Percentiles rank a stretch among this genome's conserved stretches.
These are phyloP conservation scores for Suhomyces emberorum DNA, from an alignment of 805 yeast genomes.

Conservation along the genomic window DNA sequence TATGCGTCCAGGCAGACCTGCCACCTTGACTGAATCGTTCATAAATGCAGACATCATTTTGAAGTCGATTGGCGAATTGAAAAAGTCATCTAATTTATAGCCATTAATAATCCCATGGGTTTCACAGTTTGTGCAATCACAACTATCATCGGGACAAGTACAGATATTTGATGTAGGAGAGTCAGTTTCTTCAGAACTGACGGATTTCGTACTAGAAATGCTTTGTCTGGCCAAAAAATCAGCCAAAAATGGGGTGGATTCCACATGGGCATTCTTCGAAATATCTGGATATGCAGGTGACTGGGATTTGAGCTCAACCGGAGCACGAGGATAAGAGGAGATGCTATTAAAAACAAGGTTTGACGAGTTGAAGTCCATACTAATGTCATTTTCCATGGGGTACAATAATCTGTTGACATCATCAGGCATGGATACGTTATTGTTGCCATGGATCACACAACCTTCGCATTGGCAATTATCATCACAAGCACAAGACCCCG, in stretches of 20 bases:
- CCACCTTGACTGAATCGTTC: background rate
- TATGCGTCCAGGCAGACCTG: background rate
- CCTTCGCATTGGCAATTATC: conserved; percentile 36
- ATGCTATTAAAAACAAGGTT: conserved; percentile 1
- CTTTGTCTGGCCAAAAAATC: conserved; percentile 4
- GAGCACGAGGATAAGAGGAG: background rate
- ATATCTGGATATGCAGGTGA: background rate
- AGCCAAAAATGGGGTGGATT: background rate
- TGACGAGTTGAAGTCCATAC: conserved; percentile 2
- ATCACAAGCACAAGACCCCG: conserved; percentile 37
- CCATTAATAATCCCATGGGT: conserved; percentile 46
- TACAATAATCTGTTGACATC: conserved; percentile 1
- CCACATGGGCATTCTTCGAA: background rate
- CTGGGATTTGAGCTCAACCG: background rate
- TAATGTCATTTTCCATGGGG: conserved; percentile 6
- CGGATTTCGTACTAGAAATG: background rate
- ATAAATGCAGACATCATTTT: background rate
- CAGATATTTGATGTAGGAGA: conserved; percentile 12
- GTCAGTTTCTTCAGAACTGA: conserved; percentile 3
- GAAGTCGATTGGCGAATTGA: conserved; percentile 9
- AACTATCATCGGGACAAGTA: conserved; percentile 24
- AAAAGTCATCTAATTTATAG: conserved; percentile 36
- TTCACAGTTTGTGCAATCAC: conserved; percentile 43
- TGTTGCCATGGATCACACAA: conserved; percentile 33
- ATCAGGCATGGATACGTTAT: background rate